Percentiles rank a stretch among this genome's conserved stretches.
phyloP scores from a whole-genome alignment of 2,329 filamentous ascomycete genomes.

The Mycosphaerella arachidis region DNA sequence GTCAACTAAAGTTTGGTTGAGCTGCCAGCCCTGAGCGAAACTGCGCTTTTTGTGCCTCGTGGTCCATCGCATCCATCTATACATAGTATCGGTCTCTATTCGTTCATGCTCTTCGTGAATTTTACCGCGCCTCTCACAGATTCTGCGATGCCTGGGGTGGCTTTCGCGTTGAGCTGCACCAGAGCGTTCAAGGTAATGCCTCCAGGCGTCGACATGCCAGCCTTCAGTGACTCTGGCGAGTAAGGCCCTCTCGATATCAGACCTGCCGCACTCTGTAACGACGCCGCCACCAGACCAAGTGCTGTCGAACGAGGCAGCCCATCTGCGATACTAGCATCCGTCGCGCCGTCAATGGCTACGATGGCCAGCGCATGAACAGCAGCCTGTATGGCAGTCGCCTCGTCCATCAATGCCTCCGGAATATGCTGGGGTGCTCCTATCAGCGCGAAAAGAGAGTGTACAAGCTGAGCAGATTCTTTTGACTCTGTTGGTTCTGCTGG shows the following conservation, averaged over 20 bases:
- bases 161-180: conserved; percentile 16
- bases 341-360: conserved; percentile 23
- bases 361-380: conserved; percentile 26
- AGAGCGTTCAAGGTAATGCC: conserved; percentile 26
- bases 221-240: conserved; percentile 25
- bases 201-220: conserved; percentile 24
- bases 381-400: conserved; percentile 25
- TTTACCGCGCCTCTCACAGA: conserved; percentile 8
- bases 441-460: conserved; percentile 1
- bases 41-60: neutral
- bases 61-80: neutral
- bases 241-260: conserved; percentile 20
- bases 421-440: conserved; percentile 19
- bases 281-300: conserved; percentile 18
- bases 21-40: neutral
- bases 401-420: conserved; percentile 23
- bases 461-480: conserved; percentile 8
- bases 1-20: neutral
- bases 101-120: conserved; percentile 11
- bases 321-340: conserved; percentile 7
- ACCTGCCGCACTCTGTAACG: conserved; percentile 19
- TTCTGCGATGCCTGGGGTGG: conserved; percentile 4
- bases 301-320: conserved; percentile 18
- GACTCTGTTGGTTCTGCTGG: neutral
- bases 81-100: neutral